Conservation (phyloP, 805 yeast genomes). For the Teunomyces atbi region DNA sequence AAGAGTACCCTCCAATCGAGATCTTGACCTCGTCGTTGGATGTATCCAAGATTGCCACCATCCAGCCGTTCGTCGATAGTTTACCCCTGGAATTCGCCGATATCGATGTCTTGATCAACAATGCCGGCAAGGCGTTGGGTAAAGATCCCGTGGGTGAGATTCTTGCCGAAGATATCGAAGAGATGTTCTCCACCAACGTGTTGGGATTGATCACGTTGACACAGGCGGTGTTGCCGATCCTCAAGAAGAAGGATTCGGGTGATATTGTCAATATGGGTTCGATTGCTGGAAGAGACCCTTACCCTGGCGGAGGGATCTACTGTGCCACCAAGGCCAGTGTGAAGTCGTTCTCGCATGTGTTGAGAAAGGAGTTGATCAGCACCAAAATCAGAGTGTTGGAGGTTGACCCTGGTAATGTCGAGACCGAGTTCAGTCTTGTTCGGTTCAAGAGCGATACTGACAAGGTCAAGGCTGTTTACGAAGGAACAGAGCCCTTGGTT, state of each 20-base stretch:
- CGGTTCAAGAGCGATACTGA: constrained; percentile 61
- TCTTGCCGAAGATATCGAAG: constrained; percentile 57
- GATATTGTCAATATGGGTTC: constrained; percentile 76
- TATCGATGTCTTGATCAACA: constrained; percentile 66
- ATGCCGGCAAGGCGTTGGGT: constrained; percentile 80
- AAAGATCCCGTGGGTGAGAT: constrained; percentile 73
- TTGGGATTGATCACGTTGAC: constrained; percentile 81
- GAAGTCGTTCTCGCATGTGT: constrained; percentile 65
- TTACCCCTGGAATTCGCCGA: constrained; percentile 62
- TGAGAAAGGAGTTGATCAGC: constrained; percentile 72
- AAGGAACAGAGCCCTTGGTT: constrained; percentile 64
- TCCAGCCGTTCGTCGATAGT: constrained; percentile 46
- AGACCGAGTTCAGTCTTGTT: constrained; percentile 69
- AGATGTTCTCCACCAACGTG: constrained; percentile 85
- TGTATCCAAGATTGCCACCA: constrained; percentile 40
- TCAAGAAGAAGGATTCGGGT: constrained; percentile 68
- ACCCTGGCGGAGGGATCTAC: constrained; percentile 76
- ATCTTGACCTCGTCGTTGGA: constrained; percentile 60
- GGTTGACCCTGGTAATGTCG: constrained; percentile 77
- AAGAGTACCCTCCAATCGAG: constrained; percentile 47
- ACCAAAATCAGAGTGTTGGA: constrained; percentile 72
- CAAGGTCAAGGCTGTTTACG: constrained; percentile 64
- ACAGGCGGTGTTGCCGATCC: constrained; percentile 69
- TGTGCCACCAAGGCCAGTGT: constrained; percentile 76
- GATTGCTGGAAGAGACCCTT: constrained; percentile 76